These are phyloP conservation scores for Astrothelium subdiscretum DNA, from an alignment of 495 filamentous ascomycete species.

Conservation along the genomic window DNA sequence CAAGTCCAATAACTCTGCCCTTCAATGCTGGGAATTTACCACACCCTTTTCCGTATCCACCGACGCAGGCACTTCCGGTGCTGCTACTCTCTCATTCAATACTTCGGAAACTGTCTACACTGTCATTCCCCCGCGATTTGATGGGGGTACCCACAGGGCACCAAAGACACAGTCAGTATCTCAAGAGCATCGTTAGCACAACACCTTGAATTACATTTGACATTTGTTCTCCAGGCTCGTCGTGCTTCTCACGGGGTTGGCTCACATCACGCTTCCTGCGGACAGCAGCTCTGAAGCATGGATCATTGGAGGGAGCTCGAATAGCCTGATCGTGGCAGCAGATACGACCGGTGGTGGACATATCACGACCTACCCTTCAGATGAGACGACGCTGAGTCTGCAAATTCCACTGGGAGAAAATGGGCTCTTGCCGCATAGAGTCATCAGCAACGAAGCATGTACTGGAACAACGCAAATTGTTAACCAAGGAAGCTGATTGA, in stretches of 20 bases:
- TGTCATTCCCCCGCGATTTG: conserved; percentile 33
- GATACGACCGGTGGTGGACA: conserved; percentile 10
- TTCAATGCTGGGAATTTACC: conserved; percentile 46
- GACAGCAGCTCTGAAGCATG: conserved; percentile 8
- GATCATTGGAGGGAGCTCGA: conserved; percentile 3
- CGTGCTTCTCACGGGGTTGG: conserved; percentile 37
- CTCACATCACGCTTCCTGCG: conserved; percentile 27
- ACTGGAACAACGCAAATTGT: neutral
- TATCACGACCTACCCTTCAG: conserved; percentile 7
- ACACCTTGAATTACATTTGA: neutral
- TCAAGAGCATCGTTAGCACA: neutral
- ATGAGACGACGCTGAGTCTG: conserved; percentile 6
- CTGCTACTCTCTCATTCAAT: conserved; percentile 27
- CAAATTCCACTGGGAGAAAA: conserved; percentile 5
- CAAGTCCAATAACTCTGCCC: conserved; percentile 27
- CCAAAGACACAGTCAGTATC: conserved; percentile 38
- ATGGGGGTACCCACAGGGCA: conserved; percentile 42
- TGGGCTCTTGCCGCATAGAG: neutral
- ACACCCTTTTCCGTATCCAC: conserved; percentile 31
- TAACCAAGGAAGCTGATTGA: neutral
- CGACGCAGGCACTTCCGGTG: conserved; percentile 34
- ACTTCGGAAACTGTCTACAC: conserved; percentile 30
- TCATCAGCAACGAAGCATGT: neutral
- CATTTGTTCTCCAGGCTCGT: conserved; percentile 34
- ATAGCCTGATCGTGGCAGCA: conserved; percentile 5